Conservation (phyloP, 1,139 yeast species). For the Kodamaea derodonti region DNA sequence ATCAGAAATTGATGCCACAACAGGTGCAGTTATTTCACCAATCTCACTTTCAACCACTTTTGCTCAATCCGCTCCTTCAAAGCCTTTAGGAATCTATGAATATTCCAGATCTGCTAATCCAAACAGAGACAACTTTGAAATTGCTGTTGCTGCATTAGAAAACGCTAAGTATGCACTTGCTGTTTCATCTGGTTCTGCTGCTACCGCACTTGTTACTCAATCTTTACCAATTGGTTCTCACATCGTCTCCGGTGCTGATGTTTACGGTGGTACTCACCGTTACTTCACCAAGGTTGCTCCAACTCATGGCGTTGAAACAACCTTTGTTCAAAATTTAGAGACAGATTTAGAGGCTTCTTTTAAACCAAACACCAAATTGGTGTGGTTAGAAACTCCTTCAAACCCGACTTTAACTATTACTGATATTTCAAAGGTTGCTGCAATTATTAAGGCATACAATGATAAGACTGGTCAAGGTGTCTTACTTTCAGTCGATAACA, state of each 20-base stretch:
- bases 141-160: conserved; percentile 77
- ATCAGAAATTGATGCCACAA: conserved; percentile 63
- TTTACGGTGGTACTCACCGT: conserved; percentile 91
- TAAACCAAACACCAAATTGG: conserved; percentile 63
- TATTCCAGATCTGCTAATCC: conserved; percentile 89
- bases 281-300: conserved; percentile 84
- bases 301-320: conserved; percentile 70
- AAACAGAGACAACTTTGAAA: conserved; percentile 79
- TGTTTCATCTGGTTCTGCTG: conserved; percentile 81
- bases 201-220: conserved; percentile 77
- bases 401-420: conserved; percentile 82
- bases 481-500: conserved; percentile 81
- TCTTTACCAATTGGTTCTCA: conserved; percentile 71
- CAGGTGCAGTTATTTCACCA: conserved; percentile 88
- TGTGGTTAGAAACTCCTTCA: conserved; percentile 89
- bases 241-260: conserved; percentile 80
- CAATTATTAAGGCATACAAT: conserved; percentile 46
- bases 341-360: conserved; percentile 55
- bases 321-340: conserved; percentile 64
- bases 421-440: conserved; percentile 60
- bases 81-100: conserved; percentile 77
- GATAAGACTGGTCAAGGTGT: conserved; percentile 32
- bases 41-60: conserved; percentile 83
- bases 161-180: conserved; percentile 76
- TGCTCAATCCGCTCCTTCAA: conserved; percentile 74